Percentiles rank a stretch among this genome's conserved stretches.
Evolutionary conservation across 768 basidiomycete genomes (phyloP).

Genomic region (Chalciporus pseudorubinellus): DNA sequence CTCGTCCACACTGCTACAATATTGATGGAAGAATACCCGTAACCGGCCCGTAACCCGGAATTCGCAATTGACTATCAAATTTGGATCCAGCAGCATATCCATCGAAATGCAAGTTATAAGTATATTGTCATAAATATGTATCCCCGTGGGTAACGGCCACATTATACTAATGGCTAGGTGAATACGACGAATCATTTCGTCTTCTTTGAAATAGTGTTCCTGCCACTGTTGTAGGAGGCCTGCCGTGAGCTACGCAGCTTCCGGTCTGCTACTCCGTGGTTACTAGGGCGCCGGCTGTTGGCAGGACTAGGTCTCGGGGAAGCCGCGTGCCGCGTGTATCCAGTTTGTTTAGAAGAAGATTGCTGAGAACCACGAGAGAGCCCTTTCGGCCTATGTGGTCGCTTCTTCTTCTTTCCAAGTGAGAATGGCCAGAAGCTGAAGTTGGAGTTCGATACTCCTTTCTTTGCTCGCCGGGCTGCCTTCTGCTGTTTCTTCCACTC

Average conservation of each 20-base stretch:
- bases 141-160: constrained; percentile 16
- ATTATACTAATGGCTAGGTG: constrained; percentile 2
- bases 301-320: constrained; percentile 13
- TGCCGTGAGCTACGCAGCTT: constrained; percentile 19
- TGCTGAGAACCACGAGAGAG: constrained; percentile 6
- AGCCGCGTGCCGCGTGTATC: constrained; percentile 9
- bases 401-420: constrained; percentile 15
- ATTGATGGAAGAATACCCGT: background rate
- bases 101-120: constrained; percentile 5
- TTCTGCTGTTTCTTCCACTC: constrained; percentile 29
- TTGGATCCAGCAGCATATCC: background rate
- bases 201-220: constrained; percentile 7
- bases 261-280: constrained; percentile 5
- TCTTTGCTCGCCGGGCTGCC: constrained; percentile 18
- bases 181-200: constrained; percentile 3
- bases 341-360: constrained; percentile 10
- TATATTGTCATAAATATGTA: constrained; percentile 21
- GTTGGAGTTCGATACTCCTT: constrained; percentile 9
- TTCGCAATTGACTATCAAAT: background rate
- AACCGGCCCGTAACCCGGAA: background rate
- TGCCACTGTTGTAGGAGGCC: constrained; percentile 13
- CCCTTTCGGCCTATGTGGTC: constrained; percentile 9
- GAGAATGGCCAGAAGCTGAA: constrained; percentile 31
- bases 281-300: constrained; percentile 20
- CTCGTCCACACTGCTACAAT: too few relatives aligned